A percentile compares a stretch with the other conserved stretches of the same genome.
These are phyloP conservation scores for Candida montana DNA, from an alignment of 805 yeast species.

Conservation along the genomic window DNA sequence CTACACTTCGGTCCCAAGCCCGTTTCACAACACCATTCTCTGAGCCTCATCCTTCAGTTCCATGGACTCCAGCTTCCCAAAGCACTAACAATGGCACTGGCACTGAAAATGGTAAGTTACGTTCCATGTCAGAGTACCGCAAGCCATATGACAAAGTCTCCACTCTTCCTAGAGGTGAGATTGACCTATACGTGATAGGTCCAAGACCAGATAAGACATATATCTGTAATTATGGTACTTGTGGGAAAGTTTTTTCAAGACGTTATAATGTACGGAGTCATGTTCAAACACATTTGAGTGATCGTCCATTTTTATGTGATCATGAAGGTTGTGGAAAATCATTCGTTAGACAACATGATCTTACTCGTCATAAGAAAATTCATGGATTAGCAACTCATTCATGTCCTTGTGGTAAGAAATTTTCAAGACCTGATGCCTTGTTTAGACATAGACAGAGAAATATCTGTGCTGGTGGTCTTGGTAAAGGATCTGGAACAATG, in stretches of 20 bases:
- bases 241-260: conserved; percentile 81
- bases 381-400: conserved; percentile 67
- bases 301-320: conserved; percentile 82
- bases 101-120: too few relatives aligned
- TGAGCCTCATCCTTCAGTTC: conserved; percentile 13
- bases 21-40: conserved; percentile 13
- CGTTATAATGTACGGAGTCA: conserved; percentile 92
- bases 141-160: conserved; percentile 35
- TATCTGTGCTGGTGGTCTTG: conserved; percentile 71
- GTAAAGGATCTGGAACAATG: conserved; percentile 1
- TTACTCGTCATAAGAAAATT: conserved; percentile 82
- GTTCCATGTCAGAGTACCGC: conserved; percentile 14
- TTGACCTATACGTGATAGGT: conserved; percentile 78
- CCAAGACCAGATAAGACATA: conserved; percentile 68
- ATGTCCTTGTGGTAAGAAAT: conserved; percentile 93
- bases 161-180: conserved; percentile 81
- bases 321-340: conserved; percentile 62
- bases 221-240: conserved; percentile 68
- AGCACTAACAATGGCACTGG: too few relatives aligned
- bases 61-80: conserved; percentile 24
- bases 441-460: conserved; percentile 41
- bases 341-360: conserved; percentile 93
- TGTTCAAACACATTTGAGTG: conserved; percentile 93
- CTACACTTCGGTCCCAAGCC: conserved; percentile 35
- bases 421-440: conserved; percentile 56